Conservation (phyloP, 2,329 filamentous ascomycete species). For the Cladosporium sp. region DNA sequence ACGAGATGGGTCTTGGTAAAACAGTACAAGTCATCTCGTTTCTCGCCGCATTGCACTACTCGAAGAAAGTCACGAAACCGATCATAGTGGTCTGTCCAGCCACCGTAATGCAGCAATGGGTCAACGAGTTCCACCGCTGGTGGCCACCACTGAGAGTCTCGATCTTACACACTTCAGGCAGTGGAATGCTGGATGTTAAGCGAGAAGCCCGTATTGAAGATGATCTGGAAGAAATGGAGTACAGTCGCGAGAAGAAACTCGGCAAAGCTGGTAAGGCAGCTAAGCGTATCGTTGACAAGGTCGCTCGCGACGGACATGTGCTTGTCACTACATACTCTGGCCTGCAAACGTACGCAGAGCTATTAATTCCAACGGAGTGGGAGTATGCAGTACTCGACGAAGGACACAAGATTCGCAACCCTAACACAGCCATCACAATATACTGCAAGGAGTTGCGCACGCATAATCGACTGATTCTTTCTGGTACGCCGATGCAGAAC, state of each 20-base stretch:
- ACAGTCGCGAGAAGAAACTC: slow-evolving; percentile 30
- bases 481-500: slow-evolving; percentile 97
- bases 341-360: slow-evolving; percentile 85
- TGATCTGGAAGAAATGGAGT: slow-evolving; percentile 58
- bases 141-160: slow-evolving; percentile 98
- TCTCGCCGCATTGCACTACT: slow-evolving; percentile 88
- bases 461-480: slow-evolving; percentile 86
- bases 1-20: slow-evolving; percentile 99
- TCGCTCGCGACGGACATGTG: slow-evolving; percentile 83
- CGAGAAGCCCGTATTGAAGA: slow-evolving; percentile 65
- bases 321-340: slow-evolving; percentile 95
- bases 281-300: slow-evolving; percentile 77
- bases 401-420: slow-evolving; percentile 97
- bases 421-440: slow-evolving; percentile 90
- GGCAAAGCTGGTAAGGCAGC: slow-evolving; percentile 69
- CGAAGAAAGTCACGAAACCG: slow-evolving; percentile 78
- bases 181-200: slow-evolving; percentile 85
- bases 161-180: slow-evolving; percentile 92
- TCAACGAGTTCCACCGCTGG: slow-evolving; percentile 97
- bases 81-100: slow-evolving; percentile 91
- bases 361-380: slow-evolving; percentile 83
- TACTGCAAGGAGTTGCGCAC: slow-evolving; percentile 93
- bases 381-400: slow-evolving; percentile 93
- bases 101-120: slow-evolving; percentile 95
- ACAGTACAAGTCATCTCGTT: slow-evolving; percentile 82